These are phyloP conservation scores for Scalesia atractyloides DNA, from an alignment of 129 eudicot genomes.

Conservation along the genomic window DNA sequence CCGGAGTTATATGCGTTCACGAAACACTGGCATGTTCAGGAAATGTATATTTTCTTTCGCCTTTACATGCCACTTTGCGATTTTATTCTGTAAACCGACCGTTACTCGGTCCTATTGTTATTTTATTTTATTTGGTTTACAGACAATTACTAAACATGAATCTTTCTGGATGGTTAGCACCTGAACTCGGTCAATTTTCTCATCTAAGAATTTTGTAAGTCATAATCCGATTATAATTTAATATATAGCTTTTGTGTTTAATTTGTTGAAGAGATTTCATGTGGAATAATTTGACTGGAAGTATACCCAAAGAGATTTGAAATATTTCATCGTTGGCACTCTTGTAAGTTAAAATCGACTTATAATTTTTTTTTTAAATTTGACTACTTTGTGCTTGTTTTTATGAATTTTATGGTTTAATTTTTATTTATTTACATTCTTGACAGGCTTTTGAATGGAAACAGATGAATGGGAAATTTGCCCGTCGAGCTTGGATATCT, in stretches of 20 bases:
- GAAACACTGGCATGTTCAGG: conserved; percentile 52
- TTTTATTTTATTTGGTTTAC: conserved; percentile 21
- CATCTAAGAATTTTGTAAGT: conserved; percentile 71
- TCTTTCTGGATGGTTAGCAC: conserved; percentile 78
- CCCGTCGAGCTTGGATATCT: conserved; percentile 83
- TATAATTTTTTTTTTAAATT: background rate
- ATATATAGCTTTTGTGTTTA: conserved; percentile 23
- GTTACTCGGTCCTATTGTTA: conserved; percentile 1
- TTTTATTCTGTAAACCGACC: background rate
- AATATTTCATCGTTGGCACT: conserved; percentile 57
- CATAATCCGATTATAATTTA: too few species aligned
- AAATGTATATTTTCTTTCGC: conserved; percentile 50
- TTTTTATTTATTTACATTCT: conserved; percentile 6
- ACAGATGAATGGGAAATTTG: conserved; percentile 59
- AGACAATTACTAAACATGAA: conserved; percentile 70
- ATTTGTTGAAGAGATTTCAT: conserved; percentile 60
- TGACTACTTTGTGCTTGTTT: background rate
- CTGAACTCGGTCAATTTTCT: conserved; percentile 81
- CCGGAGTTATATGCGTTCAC: conserved; percentile 63
- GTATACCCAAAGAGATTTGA: conserved; percentile 81
- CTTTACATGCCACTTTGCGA: background rate
- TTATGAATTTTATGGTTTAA: background rate
- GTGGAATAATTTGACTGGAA: conserved; percentile 79
- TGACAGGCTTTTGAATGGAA: conserved; percentile 90
- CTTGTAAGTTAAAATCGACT: conserved; percentile 52